These are phyloP conservation scores for Scenedesmus sp. DNA, from an alignment of 163 green algal species.

Conservation along the genomic window DNA sequence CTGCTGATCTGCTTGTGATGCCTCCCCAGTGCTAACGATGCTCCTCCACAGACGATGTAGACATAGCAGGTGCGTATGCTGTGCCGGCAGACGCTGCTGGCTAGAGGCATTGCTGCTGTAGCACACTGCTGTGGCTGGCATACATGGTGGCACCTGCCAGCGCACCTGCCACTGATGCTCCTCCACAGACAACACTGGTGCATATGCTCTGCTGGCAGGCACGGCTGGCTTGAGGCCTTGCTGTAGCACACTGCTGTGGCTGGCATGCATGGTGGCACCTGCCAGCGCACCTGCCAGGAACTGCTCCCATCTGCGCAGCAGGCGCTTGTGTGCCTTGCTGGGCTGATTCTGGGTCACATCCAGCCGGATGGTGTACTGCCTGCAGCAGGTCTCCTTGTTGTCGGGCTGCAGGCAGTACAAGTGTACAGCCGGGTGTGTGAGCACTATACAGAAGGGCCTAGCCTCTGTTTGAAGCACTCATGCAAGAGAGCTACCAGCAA, in stretches of 20 bases:
- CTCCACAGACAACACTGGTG: no score
- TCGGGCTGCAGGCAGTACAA: conserved; percentile 59
- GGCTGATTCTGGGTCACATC: conserved; percentile 62
- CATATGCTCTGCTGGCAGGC: not conserved
- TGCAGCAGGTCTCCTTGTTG: conserved; percentile 75
- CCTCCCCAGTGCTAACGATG: not conserved
- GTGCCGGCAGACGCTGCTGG: no score
- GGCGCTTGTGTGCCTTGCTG: conserved; percentile 62
- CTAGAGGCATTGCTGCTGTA: no score
- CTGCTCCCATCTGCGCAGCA: conserved; percentile 58
- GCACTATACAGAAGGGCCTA: no score
- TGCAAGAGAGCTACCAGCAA: no score
- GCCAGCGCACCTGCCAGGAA: conserved; percentile 54
- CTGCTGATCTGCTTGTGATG: not conserved
- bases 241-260: not conserved
- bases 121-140: not conserved
- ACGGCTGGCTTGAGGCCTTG: no score
- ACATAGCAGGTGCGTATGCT: not conserved
- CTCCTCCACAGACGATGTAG: not conserved
- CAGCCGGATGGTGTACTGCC: conserved; percentile 83
- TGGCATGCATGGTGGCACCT: not conserved
- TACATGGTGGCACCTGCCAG: not conserved
- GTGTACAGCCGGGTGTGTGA: not conserved
- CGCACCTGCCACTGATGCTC: no score
- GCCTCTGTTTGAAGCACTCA: no score